Evolutionary conservation across 352 stramenopile species (phyloP).

Genomic region (Pythium sukuiense): DNA sequence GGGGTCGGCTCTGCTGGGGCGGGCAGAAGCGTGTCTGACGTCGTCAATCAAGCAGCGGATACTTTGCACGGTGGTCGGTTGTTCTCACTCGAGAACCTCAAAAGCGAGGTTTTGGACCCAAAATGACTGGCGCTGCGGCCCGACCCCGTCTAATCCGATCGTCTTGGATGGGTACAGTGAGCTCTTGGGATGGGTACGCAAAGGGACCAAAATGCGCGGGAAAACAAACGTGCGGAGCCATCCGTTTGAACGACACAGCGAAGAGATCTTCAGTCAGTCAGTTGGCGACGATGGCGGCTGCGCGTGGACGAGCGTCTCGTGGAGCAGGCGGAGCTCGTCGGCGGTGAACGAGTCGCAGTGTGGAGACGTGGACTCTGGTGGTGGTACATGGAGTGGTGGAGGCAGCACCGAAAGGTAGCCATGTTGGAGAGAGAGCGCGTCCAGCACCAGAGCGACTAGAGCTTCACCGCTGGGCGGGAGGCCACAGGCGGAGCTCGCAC

Average conservation of each 20-base stretch:
- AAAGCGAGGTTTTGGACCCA: conserved; percentile 22
- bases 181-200: conserved; percentile 18
- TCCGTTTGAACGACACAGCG: not conserved
- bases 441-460: conserved; percentile 1
- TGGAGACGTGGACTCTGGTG: not conserved
- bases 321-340: conserved; percentile 31
- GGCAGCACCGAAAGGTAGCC: conserved; percentile 1
- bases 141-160: conserved; percentile 23
- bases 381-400: not conserved
- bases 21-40: conserved; percentile 10
- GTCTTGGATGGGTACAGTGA: conserved; percentile 18
- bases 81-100: conserved; percentile 20
- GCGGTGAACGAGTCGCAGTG: conserved; percentile 8
- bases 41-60: conserved; percentile 21
- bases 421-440: conserved; percentile 4
- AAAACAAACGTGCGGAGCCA: not conserved
- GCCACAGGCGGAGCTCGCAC: not conserved
- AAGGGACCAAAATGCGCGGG: conserved; percentile 12
- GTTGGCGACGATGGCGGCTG: not conserved
- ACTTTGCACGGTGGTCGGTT: not conserved
- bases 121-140: conserved; percentile 31
- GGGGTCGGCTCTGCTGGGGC: conserved; percentile 13
- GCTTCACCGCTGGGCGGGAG: not conserved
- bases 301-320: conserved; percentile 25
- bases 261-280: conserved; percentile 3